Evolutionary conservation across 2,329 filamentous ascomycete species (phyloP), one percentile per base, ranked within the genome.

Genomic region (Cyanodermella asteris): DNA sequence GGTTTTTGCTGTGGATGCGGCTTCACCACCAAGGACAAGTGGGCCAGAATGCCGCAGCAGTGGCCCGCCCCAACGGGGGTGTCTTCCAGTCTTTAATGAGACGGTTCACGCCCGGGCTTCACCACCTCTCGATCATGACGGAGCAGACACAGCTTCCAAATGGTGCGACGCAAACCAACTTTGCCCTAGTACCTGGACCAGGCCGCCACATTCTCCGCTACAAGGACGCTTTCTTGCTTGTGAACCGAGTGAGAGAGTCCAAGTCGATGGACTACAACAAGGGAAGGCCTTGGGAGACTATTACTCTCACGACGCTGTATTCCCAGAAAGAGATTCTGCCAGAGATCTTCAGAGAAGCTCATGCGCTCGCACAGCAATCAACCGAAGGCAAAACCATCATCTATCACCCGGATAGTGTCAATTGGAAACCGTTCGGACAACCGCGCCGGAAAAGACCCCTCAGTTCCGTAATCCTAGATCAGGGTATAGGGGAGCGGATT

Each of bases 1-100:
- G 82, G 84, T 69, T 97, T 20, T 61, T 97, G 7, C 72, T 82
- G 35, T 97, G 87, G 82, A 75, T 97, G 46, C 82, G 81, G 5
- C 64, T 78, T 28, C 78, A 80, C 35, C 77, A 81, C 25, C 61
- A 69, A 27, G 41, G 55, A 40, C 37, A 76, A 59, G 32, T 73
- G 61, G 41, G 50, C 7, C 25, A 22, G 10, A 9, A 38, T 30
- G 5, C 40, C 56, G 63, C 36, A 59, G 67, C 36, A 21, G 20
- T 26, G 9, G 25, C 36, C 62, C 68, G 36, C 30, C 45, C 24
- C 38, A 41, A 36, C 41, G 44, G 14, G 38, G 34, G 57, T 18
- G 38, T 60, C 1, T 35, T 68, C 31, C 55, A 65, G 25, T 55
- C 50, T 12, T 33, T 71, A n/a, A 47, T 70, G 24, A 56, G 55